phyloP scores from a whole-genome alignment of 768 basidiomycete genomes.

The Kwoniella heveanensis region DNA sequence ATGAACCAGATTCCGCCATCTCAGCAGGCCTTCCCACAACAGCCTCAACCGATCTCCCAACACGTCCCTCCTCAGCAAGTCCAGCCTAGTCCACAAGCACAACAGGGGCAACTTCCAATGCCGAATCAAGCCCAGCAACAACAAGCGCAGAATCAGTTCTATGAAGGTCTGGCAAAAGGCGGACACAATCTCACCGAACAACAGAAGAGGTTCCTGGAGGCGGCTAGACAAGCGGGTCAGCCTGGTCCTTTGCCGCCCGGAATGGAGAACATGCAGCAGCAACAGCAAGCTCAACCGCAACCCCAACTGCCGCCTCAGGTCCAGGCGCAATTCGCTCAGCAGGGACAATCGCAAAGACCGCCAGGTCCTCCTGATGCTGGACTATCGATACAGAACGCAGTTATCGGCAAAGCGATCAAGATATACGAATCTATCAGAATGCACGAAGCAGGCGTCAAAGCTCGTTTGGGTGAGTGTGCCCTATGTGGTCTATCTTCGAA shows the following conservation, averaged over 20 bases:
- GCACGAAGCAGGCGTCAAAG: slow-evolving; percentile 11
- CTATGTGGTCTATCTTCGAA: no score
- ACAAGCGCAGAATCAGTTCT: slow-evolving; percentile 2
- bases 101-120: slow-evolving; percentile 2
- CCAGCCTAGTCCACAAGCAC: slow-evolving; percentile 11
- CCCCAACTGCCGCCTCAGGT: not conserved
- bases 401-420: slow-evolving; percentile 19
- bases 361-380: not conserved
- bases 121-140: slow-evolving; percentile 1
- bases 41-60: slow-evolving; percentile 12
- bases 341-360: slow-evolving; percentile 6
- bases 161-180: not conserved
- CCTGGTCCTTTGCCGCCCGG: slow-evolving; percentile 3
- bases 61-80: slow-evolving; percentile 7
- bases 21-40: slow-evolving; percentile 13
- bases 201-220: slow-evolving; percentile 20
- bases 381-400: not conserved
- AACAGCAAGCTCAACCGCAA: slow-evolving; percentile 8
- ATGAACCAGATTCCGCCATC: slow-evolving; percentile 30
- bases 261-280: slow-evolving; percentile 4
- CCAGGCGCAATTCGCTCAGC: slow-evolving; percentile 4
- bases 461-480: slow-evolving; percentile 10
- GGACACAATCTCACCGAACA: slow-evolving; percentile 16
- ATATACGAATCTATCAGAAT: slow-evolving; percentile 15
- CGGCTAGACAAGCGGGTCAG: slow-evolving; percentile 6